Conservation (phyloP, 805 yeast species). For the Diddensiella caesifluorescens region DNA sequence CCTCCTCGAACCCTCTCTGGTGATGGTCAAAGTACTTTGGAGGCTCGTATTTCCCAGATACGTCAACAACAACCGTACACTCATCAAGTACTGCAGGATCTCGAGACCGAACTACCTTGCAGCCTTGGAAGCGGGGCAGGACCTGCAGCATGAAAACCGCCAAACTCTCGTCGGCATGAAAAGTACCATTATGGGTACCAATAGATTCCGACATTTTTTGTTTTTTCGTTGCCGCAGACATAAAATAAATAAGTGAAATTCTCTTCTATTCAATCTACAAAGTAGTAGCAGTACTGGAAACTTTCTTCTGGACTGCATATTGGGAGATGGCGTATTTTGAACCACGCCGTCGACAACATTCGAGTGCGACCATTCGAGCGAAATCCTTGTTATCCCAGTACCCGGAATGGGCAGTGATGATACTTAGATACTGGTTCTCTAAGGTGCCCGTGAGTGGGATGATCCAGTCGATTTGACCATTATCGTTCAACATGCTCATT, state of each 20-base stretch:
- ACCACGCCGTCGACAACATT: slow-evolving; percentile 32
- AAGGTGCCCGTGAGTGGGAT: slow-evolving; percentile 52
- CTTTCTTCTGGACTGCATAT: slow-evolving; percentile 19
- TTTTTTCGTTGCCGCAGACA: slow-evolving; percentile 16
- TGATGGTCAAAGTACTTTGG: slow-evolving; percentile 90
- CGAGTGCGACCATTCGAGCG: slow-evolving; percentile 50
- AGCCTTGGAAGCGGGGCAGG: slow-evolving; percentile 61
- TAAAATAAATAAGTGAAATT: no score
- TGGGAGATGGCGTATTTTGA: slow-evolving; percentile 24
- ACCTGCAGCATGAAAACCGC: slow-evolving; percentile 82
- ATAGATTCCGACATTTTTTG: slow-evolving; percentile 45
- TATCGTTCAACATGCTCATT: slow-evolving; percentile 54
- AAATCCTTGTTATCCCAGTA: slow-evolving; percentile 85
- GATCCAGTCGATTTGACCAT: slow-evolving; percentile 80
- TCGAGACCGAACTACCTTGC: slow-evolving; percentile 77
- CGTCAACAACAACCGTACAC: slow-evolving; percentile 92
- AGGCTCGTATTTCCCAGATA: slow-evolving; percentile 85
- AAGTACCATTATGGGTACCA: slow-evolving; percentile 75
- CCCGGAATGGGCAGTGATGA: slow-evolving; percentile 82
- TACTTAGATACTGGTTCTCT: slow-evolving; percentile 73
- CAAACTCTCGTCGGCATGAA: slow-evolving; percentile 95
- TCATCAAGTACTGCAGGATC: slow-evolving; percentile 75
- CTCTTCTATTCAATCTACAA: no score
- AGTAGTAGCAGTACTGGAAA: not conserved
- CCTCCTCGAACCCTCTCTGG: slow-evolving; percentile 82